These are phyloP conservation scores for Hypoxylon sp. DNA, from an alignment of 2,329 filamentous ascomycete species.

Conservation along the genomic window DNA sequence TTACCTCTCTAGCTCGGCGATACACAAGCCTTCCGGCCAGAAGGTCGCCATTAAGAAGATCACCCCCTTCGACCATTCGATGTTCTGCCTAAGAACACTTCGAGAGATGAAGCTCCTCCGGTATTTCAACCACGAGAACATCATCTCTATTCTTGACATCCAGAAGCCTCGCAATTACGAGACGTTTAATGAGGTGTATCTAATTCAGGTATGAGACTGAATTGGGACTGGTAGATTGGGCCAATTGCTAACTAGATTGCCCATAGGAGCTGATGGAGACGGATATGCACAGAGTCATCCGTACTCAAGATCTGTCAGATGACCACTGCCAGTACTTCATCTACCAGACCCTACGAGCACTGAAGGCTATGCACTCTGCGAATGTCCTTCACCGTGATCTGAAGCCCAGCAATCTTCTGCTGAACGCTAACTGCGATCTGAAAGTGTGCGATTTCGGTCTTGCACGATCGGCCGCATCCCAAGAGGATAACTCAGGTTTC, in stretches of 20 bases:
- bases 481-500: conserved; percentile 99
- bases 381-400: conserved; percentile 98
- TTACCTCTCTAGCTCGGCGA: conserved; percentile 78
- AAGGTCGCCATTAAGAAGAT: conserved; percentile 99
- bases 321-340: conserved; percentile 99
- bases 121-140: conserved; percentile 99
- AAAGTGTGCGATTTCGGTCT: conserved; percentile 99
- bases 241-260: conserved; percentile 39
- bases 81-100: conserved; percentile 96
- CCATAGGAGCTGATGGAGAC: conserved; percentile 97
- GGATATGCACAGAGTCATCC: conserved; percentile 99
- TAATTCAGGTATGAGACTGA: conserved; percentile 83
- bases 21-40: conserved; percentile 97
- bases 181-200: conserved; percentile 96
- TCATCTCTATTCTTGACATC: conserved; percentile 99
- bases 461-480: conserved; percentile 93
- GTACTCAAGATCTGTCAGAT: conserved; percentile 97
- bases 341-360: conserved; percentile 96
- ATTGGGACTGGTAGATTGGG: conserved; percentile 24
- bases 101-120: conserved; percentile 99
- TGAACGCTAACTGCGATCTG: conserved; percentile 98
- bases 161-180: conserved; percentile 98
- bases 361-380: conserved; percentile 99
- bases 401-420: conserved; percentile 95
- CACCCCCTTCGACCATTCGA: conserved; percentile 98